These are phyloP conservation scores for Boletus vermiculosoides DNA, from an alignment of 768 basidiomycete genomes.

Conservation along the genomic window DNA sequence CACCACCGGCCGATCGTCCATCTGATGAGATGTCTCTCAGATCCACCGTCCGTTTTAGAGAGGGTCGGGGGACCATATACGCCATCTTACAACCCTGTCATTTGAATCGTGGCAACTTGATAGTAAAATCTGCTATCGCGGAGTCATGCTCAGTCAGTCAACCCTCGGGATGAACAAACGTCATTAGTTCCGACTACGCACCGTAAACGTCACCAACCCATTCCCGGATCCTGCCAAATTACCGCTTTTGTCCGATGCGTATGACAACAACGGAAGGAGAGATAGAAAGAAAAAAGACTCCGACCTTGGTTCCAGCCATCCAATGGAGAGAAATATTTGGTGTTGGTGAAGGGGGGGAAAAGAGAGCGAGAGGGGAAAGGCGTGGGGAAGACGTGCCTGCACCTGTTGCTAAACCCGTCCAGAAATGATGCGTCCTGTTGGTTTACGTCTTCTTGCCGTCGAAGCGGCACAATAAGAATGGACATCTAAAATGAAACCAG, in stretches of 20 bases:
- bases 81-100: conserved; percentile 16
- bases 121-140: conserved; percentile 20
- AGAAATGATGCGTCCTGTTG: conserved; percentile 24
- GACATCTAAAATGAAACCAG: conserved; percentile 8
- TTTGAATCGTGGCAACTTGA: conserved; percentile 10
- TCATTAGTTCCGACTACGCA: conserved; percentile 13
- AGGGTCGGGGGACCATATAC: conserved; percentile 18
- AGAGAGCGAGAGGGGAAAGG: not conserved
- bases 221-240: conserved; percentile 11
- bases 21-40: conserved; percentile 22
- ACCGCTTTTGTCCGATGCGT: not conserved
- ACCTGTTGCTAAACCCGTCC: conserved; percentile 3
- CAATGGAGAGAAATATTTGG: not conserved
- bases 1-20: conserved; percentile 19
- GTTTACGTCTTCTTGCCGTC: conserved; percentile 25
- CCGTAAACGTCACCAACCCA: not conserved
- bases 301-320: not conserved
- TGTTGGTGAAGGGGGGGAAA: not conserved
- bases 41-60: conserved; percentile 15
- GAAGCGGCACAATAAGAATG: conserved; percentile 11
- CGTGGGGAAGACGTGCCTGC: conserved; percentile 18
- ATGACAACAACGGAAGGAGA: not conserved
- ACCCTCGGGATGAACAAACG: conserved; percentile 3
- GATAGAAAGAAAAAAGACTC: not conserved
- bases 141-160: conserved; percentile 10